A percentile compares a stretch with the other conserved stretches of the same genome.
These are phyloP conservation scores for Alternaria metachromatica DNA, from an alignment of 2,329 filamentous ascomycete species.

Conservation along the genomic window DNA sequence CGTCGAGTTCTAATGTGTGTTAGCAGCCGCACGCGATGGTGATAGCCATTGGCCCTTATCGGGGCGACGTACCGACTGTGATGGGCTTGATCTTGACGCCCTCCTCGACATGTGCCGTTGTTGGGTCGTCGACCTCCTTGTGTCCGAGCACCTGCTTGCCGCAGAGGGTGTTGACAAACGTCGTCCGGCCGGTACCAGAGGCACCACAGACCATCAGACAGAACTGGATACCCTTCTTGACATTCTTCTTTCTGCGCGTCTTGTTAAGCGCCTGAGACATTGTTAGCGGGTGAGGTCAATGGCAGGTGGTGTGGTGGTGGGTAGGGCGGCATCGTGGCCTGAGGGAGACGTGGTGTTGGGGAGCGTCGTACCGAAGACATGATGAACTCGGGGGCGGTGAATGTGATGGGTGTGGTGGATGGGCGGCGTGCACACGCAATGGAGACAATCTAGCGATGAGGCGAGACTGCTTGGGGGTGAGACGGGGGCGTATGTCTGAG, in stretches of 20 bases:
- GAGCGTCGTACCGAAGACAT: constrained; percentile 48
- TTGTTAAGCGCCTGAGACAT: constrained; percentile 64
- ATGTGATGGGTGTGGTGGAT: constrained; percentile 27
- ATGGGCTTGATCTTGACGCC: constrained; percentile 98
- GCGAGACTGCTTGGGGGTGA: constrained; percentile 30
- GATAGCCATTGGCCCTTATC: background rate
- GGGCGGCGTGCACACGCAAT: constrained; percentile 22
- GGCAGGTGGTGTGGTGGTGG: constrained; percentile 18
- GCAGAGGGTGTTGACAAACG: constrained; percentile 99
- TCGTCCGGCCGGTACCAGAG: constrained; percentile 96
- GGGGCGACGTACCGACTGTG: constrained; percentile 78
- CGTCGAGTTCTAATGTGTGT: constrained; percentile 73
- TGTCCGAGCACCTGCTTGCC: constrained; percentile 88
- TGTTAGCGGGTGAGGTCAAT: constrained; percentile 37
- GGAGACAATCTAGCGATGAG: constrained; percentile 25
- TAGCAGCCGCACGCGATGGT: constrained; percentile 1
- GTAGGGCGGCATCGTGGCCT: constrained; percentile 26
- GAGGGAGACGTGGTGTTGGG: constrained; percentile 31
- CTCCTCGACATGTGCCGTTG: constrained; percentile 89
- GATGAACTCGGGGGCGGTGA: constrained; percentile 28
- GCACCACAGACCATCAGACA: constrained; percentile 99
- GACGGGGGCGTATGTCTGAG: constrained; percentile 29
- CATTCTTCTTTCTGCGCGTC: constrained; percentile 99
- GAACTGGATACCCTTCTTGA: constrained; percentile 99
- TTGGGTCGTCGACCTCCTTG: constrained; percentile 92